Evolutionary conservation across 2,329 filamentous ascomycete genomes (phyloP), one percentile per base, ranked within the genome.

Genomic region (Beauveria brongniartii): DNA sequence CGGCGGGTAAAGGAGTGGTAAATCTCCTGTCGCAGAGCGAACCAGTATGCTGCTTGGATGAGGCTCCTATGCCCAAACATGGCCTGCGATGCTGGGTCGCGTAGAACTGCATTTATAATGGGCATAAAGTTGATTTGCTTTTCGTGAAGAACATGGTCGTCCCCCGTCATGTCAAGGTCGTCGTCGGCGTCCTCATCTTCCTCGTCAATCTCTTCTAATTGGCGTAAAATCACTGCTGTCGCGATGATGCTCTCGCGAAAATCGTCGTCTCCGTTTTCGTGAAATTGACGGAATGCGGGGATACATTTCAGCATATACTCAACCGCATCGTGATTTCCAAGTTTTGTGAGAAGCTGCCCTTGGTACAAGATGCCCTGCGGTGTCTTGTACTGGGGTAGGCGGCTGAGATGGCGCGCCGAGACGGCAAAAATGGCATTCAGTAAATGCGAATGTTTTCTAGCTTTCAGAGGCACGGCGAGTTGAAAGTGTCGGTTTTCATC

Each of bases 401-500:
- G 73, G 16, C 71, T 73, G 3, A 76, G 64, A 60, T 75, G 74
- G 5, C 74, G 73, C 0, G 74, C 72, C 5, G 74, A 73, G 0
- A 76, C 70, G 1, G 74, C 74, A 55, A 76, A 75, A n/a, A 75
- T 72, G 37, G 74, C 71, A 52, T 75, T 70, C n/a, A 76, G 69
- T 0, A 76, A 65, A 6, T 74, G 73, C 8, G 74, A 67, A 20
- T 76, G 73, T 2, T 69, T 66, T 12, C 71, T 68, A 3, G 74
- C 74, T 12, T 69, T 66, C 20, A 71, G 55, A 0, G 73, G 73
- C 1, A 76, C 74, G 1, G 74, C 69, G 8, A 76, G 65, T 41
- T 76, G 73, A 41, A 76, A 76, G 47, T 76, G 74, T 5, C 74
- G 64, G 41, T 71, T 67, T 18, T 74, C 72, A n/a, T 76, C 74